Percentiles rank a stretch among this genome's conserved stretches.
Conservation (phyloP, 331 rosid genomes). For the Malus hybrid region DNA sequence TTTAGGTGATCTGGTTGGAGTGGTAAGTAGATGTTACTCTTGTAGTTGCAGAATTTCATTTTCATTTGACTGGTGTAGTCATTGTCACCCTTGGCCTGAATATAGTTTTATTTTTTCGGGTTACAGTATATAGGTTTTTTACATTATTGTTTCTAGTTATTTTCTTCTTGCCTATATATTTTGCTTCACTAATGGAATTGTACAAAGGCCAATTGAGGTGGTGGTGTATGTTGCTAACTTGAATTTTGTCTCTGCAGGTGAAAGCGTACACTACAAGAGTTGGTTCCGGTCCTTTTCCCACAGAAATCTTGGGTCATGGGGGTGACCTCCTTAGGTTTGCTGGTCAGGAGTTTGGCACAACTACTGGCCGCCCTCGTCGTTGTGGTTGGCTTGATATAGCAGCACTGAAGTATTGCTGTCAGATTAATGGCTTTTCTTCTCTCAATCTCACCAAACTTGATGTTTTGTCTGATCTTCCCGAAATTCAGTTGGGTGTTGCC, state of each 20-base stretch:
- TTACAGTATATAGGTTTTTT: background rate
- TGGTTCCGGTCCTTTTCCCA: constrained; percentile 97
- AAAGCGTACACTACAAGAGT: constrained; percentile 96
- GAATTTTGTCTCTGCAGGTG: constrained; percentile 49
- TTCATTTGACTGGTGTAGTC: background rate
- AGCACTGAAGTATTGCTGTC: constrained; percentile 64
- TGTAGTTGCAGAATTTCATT: background rate
- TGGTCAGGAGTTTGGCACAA: constrained; percentile 96
- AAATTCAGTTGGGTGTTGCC: constrained; percentile 68
- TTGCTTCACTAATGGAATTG: background rate
- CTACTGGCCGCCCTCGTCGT: constrained; percentile 95
- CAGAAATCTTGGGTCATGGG: constrained; percentile 67
- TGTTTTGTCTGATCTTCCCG: constrained; percentile 69
- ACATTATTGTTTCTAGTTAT: background rate
- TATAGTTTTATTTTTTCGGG: background rate
- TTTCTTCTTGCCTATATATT: background rate
- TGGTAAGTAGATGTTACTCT: constrained; percentile 43
- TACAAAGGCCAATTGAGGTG: background rate
- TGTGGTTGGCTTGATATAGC: constrained; percentile 97
- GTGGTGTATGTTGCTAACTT: constrained; percentile 7
- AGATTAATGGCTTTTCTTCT: constrained; percentile 81
- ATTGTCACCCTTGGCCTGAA: too few relatives aligned
- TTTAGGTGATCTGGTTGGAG: constrained; percentile 90
- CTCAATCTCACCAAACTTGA: constrained; percentile 92
- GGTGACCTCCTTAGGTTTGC: constrained; percentile 86